Evolutionary conservation across 2,329 filamentous ascomycete species (phyloP), one percentile per base, ranked within the genome.

Genomic region (Arthrinium phaeospermum): DNA sequence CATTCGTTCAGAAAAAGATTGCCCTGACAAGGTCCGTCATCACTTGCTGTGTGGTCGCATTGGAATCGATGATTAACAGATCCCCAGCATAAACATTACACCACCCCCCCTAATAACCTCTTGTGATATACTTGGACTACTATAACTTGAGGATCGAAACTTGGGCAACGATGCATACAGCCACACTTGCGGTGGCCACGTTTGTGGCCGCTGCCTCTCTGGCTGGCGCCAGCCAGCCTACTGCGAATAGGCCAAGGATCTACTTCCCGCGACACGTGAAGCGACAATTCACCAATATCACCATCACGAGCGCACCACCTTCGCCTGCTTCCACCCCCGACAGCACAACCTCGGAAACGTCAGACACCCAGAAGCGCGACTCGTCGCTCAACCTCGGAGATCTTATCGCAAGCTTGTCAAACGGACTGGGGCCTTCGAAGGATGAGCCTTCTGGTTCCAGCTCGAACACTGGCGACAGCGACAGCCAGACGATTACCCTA

Each of bases 201-300:
- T 76, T 82, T 5, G 77, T 82, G 78, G 82, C 82, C 70, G 76
- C 81, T 49, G 78, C 83, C 71, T 82, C 83, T 19, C 72, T 84
- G 71, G 80, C 78, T 51, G 76, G 72, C 72, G 83, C 83, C 67
- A 79, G 47, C 68, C 46, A 51, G 37, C 45, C 67, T 13, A 70
- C 68, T 41, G 46, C 82, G 68, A 79, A 82, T 47, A 77, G 81
- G 76, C 83, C 83, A 6, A 82, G 77, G 78, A 84, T 84, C 74
- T 86, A 85, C 77, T 85, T 83, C 72, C 83, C 84, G 3, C 78
- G 82, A 67, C 80, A 84, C 30, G 80, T 85, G 46, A 86, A 85
- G 76, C 81, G 84, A 71, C 79, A 81, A 71, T 78, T 82, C 64
- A 79, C 77, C 14, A 81, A 82, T 69, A 78, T 77, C 67, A 81